Evolutionary conservation across 2,329 filamentous ascomycete species (phyloP).

Genomic region (Clarireedia paspali): DNA sequence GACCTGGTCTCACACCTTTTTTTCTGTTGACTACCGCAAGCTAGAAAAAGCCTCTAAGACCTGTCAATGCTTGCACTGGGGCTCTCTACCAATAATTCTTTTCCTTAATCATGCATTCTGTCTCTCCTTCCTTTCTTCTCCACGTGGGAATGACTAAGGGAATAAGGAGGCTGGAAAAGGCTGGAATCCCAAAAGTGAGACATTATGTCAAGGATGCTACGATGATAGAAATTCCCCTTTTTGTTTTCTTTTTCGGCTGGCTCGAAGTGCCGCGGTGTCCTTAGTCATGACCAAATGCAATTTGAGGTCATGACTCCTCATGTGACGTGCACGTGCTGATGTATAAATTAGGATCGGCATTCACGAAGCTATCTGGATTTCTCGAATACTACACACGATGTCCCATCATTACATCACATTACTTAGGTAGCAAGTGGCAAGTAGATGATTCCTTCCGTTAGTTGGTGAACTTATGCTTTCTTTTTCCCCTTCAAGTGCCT

Average conservation of each 20-base stretch:
- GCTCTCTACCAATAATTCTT: background rate
- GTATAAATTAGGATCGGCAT: too few species aligned
- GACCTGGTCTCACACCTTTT: background rate
- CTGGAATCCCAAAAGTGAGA: conserved; percentile 4
- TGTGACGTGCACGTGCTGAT: too few species aligned
- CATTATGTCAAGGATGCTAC: background rate
- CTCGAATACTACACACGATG: too few species aligned
- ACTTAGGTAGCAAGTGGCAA: too few species aligned
- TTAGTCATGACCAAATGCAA: background rate
- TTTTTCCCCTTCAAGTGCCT: too few species aligned
- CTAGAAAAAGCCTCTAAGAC: background rate
- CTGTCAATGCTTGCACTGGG: background rate
- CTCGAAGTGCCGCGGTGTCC: background rate
- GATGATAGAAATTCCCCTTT: background rate
- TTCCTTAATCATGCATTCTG: background rate
- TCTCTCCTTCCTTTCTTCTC: background rate
- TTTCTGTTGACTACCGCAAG: background rate
- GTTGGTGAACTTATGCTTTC: too few species aligned
- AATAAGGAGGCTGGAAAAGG: background rate
- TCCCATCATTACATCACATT: too few species aligned
- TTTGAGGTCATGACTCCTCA: background rate
- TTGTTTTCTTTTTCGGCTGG: background rate
- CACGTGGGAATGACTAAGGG: conserved; percentile 8
- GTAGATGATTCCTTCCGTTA: too few species aligned
- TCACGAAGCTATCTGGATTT: too few species aligned